These are phyloP conservation scores for Gymnopus androsaceus DNA, from an alignment of 1,284 basidiomycete species.

Conservation along the genomic window DNA sequence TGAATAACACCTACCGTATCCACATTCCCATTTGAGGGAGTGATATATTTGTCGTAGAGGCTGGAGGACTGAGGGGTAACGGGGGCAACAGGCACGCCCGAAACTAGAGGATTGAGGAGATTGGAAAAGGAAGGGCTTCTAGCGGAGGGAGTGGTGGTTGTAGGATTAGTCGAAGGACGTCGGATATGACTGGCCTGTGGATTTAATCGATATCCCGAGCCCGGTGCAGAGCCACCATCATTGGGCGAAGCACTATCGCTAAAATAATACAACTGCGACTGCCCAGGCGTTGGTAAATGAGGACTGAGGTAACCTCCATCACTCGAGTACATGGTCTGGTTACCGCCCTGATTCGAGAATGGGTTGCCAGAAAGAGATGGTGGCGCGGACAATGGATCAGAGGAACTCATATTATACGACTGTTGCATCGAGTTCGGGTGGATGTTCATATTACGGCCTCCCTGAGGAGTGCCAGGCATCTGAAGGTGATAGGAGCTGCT, in stretches of 20 bases:
- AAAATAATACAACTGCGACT: constrained; percentile 32
- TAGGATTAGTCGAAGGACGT: too few relatives aligned
- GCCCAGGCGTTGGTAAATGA: constrained; percentile 23
- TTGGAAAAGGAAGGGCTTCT: too few relatives aligned
- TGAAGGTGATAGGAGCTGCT: constrained; percentile 19
- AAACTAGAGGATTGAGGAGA: too few relatives aligned
- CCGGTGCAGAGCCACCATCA: constrained; percentile 44
- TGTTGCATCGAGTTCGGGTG: constrained; percentile 16
- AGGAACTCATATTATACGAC: constrained; percentile 39
- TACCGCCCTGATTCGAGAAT: constrained; percentile 42
- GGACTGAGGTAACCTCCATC: constrained; percentile 12
- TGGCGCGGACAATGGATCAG: constrained; percentile 56
- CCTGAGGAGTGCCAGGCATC: constrained; percentile 16
- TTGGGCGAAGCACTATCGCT: constrained; percentile 39
- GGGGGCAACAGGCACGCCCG: too few relatives aligned
- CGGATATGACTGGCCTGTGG: too few relatives aligned
- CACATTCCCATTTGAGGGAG: too few relatives aligned
- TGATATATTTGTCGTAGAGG: too few relatives aligned
- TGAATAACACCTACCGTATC: too few relatives aligned
- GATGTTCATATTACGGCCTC: constrained; percentile 18
- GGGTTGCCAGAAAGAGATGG: constrained; percentile 48
- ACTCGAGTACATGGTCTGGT: constrained; percentile 14
- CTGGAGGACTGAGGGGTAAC: too few relatives aligned
- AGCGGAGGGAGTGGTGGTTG: too few relatives aligned
- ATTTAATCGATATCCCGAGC: constrained; percentile 49